phyloP scores from a whole-genome alignment of 441 rosid species.

The Lepidium campestre region DNA sequence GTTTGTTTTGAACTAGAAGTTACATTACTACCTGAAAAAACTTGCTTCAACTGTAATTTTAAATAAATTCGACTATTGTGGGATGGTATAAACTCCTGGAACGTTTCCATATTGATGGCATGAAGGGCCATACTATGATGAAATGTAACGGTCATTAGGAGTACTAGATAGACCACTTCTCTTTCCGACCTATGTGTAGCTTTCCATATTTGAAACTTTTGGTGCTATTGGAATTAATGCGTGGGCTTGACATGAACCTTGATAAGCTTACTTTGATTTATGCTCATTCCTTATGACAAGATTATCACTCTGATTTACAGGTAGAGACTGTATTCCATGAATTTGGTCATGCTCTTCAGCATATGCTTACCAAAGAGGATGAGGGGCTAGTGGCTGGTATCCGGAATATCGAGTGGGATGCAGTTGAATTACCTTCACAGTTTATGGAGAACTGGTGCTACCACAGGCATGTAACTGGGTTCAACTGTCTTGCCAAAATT shows the following conservation, averaged over 20 bases:
- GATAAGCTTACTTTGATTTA: not conserved
- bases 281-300: not conserved
- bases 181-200: not conserved
- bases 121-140: not conserved
- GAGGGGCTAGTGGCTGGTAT: constrained; percentile 93
- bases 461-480: constrained; percentile 51
- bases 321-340: constrained; percentile 96
- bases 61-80: not conserved
- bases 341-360: constrained; percentile 97
- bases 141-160: not conserved
- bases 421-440: constrained; percentile 92
- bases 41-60: not conserved
- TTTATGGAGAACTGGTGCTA: constrained; percentile 99
- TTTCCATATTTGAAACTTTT: constrained; percentile 1
- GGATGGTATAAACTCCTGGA: not conserved
- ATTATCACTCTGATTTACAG: constrained; percentile 35
- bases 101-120: not conserved
- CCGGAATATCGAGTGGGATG: constrained; percentile 92
- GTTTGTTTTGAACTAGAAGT: not conserved
- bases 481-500: not conserved
- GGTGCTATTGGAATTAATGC: not conserved
- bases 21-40: not conserved
- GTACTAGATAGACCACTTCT: not conserved
- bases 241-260: not conserved
- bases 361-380: constrained; percentile 88